phyloP scores from a whole-genome alignment of 495 filamentous ascomycete genomes.

The Daldinia bambusicola region DNA sequence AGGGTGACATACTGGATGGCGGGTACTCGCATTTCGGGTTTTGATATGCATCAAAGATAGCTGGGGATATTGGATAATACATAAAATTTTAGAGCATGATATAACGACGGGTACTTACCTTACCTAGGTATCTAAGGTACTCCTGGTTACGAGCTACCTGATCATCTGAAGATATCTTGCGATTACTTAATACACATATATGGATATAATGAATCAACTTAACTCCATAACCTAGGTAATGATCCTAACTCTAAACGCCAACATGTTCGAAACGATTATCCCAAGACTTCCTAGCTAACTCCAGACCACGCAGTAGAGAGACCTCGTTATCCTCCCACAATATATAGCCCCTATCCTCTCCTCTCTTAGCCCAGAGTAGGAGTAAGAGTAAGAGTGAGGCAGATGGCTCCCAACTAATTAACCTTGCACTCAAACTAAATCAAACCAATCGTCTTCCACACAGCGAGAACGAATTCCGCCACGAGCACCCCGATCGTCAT shows the following conservation, averaged over 20 bases:
- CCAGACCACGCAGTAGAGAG: no score
- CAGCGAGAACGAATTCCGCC: background rate
- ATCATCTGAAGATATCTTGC: background rate
- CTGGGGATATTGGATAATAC: background rate
- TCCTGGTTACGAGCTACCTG: background rate
- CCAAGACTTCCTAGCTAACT: no score
- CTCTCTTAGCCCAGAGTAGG: no score
- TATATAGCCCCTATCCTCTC: no score
- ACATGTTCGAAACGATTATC: no score
- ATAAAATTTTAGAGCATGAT: background rate
- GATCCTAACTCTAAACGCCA: no score
- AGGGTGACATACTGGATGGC: background rate
- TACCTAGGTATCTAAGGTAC: background rate
- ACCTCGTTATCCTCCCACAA: no score
- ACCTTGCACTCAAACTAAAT: no score
- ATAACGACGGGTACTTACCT: background rate
- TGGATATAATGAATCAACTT: background rate
- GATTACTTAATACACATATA: background rate
- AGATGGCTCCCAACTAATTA: no score
- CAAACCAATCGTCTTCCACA: constrained; percentile 11
- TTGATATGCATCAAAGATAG: background rate
- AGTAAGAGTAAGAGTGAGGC: no score
- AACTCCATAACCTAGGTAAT: background rate
- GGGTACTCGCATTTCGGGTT: background rate
- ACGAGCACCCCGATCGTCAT: background rate